Conservation (phyloP, 768 basidiomycete species). For the Trametes gibbosa region DNA sequence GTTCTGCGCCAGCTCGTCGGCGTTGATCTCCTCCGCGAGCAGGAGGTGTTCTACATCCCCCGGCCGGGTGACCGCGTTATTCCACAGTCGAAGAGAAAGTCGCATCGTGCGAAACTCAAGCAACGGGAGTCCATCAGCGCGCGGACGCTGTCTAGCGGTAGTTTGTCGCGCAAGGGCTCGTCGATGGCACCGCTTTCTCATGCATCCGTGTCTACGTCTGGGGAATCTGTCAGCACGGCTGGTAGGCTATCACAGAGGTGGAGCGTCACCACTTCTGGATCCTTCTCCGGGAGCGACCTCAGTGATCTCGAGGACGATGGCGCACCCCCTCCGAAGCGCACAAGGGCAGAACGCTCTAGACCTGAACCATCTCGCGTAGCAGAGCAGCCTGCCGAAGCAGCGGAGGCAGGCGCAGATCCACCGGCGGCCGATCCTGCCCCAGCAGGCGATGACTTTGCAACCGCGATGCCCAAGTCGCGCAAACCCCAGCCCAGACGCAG, state of each 20-base stretch:
- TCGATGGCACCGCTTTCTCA: constrained; percentile 7
- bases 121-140: constrained; percentile 16
- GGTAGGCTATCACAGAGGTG: constrained; percentile 7
- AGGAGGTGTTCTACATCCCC: constrained; percentile 64
- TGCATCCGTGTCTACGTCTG: constrained; percentile 16
- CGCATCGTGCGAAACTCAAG: neutral
- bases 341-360: neutral
- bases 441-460: neutral
- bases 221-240: constrained; percentile 1
- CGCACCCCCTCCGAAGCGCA: constrained; percentile 7
- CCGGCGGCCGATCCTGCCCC: neutral
- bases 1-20: constrained; percentile 61
- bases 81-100: neutral
- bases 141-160: neutral
- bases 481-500: constrained; percentile 10
- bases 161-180: neutral
- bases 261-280: constrained; percentile 9
- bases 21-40: constrained; percentile 59
- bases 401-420: neutral
- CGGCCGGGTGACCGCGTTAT: constrained; percentile 40
- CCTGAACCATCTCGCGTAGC: neutral
- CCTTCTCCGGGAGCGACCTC: constrained; percentile 18
- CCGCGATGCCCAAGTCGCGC: neutral
- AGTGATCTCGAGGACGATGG: constrained; percentile 18
- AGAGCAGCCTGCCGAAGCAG: neutral